Base-by-base conservation (phyloP, 805 yeast species). In the Geotrichum ghanense region DNA sequence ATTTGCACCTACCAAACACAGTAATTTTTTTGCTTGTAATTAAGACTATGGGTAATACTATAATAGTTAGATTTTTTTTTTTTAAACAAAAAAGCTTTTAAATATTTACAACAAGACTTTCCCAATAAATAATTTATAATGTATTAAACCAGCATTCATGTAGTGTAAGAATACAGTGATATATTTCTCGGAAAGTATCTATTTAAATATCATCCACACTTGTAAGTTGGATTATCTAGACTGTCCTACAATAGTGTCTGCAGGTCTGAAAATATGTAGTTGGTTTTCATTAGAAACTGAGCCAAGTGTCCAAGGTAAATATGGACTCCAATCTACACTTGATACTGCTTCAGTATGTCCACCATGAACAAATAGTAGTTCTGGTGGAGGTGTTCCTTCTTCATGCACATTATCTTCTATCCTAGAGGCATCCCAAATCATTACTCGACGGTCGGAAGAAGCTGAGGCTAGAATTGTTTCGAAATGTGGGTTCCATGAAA, bases 271-370 rank as follows among this genome's bases (percentile, higher is more conserved):
- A 2, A 88, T 62, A 51, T 89, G 96, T n/a, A 88, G 65, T 1
- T 89, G 76, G 59, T 89, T 89, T 58, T 89, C 96, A 56, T 83
- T 87, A 0, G 86, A 78, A 3, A 83, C 90, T 56, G 87, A 79
- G 2, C 86, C 80, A 31, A 87, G 52, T 73, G 81, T 70, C 75
- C 81, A 75, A 3, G 78, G 75, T 48, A 77, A 83, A 49, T 78
- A 78, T 0, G 78, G 74, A 48, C 84, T 83, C 97, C 97, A 89
- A 26, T 78, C 73, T 23, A 87, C 64, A 55, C 88, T 97, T 53
- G 82, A 83, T 2, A 89, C 85, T 2, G 90, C 88, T n/a, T 82
- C 68, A 74, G 81, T 73, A 61, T 89, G 97, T 0, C 97, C 97
- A 2, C 79, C 81, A 63, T 89, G 97, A 2, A 72, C 70, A 58